phyloP scores from a whole-genome alignment of 345 rosid species.

The Sisymbrium irio region DNA sequence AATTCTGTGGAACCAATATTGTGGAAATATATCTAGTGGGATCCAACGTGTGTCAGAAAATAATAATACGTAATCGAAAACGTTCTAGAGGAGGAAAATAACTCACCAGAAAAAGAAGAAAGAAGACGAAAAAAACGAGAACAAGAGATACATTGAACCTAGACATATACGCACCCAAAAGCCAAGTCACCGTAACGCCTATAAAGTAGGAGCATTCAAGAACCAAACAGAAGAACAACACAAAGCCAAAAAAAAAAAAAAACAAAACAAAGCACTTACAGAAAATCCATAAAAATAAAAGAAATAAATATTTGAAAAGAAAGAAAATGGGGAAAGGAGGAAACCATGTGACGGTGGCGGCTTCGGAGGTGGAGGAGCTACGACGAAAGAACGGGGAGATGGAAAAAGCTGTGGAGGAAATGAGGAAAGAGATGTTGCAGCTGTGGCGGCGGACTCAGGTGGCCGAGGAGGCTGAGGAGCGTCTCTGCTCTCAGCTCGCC shows the following conservation, averaged over 20 bases:
- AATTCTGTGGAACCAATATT: background rate
- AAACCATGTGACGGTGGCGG: conserved; percentile 23
- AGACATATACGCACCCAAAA: conserved; percentile 39
- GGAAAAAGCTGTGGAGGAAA: conserved; percentile 58
- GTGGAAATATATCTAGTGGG: background rate
- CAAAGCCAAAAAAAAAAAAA: too few species aligned
- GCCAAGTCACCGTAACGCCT: background rate
- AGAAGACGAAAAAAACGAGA: background rate
- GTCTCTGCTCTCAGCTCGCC: conserved; percentile 77
- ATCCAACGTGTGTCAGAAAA: conserved; percentile 6
- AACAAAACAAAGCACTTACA: background rate
- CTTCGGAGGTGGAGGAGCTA: conserved; percentile 33
- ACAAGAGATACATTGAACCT: conserved; percentile 63
- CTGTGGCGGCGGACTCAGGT: conserved; percentile 53
- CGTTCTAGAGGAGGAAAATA: conserved; percentile 1
- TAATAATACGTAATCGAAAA: background rate
- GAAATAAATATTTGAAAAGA: too few species aligned
- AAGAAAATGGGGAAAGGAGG: conserved; percentile 39
- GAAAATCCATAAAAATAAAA: background rate
- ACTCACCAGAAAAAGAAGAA: background rate
- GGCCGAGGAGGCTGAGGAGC: conserved; percentile 85
- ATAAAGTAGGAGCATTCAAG: conserved; percentile 18
- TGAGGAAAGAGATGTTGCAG: conserved; percentile 52
- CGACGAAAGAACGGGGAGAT: conserved; percentile 41
- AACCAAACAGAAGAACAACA: conserved; percentile 1